Conservation (phyloP, 495 filamentous ascomycete species). For the Penicillium subrubescens region DNA sequence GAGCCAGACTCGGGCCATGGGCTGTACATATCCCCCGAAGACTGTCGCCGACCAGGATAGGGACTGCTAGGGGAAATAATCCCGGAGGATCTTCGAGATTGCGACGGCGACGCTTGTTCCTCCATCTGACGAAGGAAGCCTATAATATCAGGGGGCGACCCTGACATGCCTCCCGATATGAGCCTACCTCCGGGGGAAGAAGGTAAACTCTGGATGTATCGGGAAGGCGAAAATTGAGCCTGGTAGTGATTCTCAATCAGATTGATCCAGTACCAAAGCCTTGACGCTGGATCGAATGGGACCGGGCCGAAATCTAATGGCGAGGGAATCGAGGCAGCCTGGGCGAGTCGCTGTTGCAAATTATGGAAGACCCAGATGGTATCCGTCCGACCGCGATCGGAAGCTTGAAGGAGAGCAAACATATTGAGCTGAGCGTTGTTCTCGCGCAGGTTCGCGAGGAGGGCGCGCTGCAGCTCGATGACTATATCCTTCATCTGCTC, state of each 20-base stretch:
- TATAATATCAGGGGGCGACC: neutral
- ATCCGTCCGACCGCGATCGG: conserved; percentile 32
- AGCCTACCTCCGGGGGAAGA: neutral
- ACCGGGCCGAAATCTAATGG: conserved; percentile 1
- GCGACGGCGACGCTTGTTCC: neutral
- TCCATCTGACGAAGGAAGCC: neutral
- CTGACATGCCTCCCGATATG: neutral
- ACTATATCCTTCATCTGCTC: conserved; percentile 50
- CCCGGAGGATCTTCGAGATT: neutral
- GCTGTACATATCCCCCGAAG: neutral
- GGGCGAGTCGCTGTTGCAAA: conserved; percentile 38
- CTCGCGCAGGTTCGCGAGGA: conserved; percentile 45
- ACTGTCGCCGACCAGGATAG: neutral
- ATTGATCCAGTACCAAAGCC: conserved; percentile 7
- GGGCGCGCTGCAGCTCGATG: conserved; percentile 43
- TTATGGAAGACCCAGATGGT: conserved; percentile 33
- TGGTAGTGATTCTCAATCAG: neutral
- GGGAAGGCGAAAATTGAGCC: neutral
- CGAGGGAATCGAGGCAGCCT: conserved; percentile 13
- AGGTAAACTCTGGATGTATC: neutral
- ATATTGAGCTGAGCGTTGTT: conserved; percentile 40
- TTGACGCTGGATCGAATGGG: conserved; percentile 14
- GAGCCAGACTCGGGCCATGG: neutral
- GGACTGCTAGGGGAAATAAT: neutral
- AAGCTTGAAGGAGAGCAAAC: conserved; percentile 36